These are phyloP conservation scores for Fomitopsis serialis DNA, from an alignment of 768 basidiomycete species.

Conservation along the genomic window DNA sequence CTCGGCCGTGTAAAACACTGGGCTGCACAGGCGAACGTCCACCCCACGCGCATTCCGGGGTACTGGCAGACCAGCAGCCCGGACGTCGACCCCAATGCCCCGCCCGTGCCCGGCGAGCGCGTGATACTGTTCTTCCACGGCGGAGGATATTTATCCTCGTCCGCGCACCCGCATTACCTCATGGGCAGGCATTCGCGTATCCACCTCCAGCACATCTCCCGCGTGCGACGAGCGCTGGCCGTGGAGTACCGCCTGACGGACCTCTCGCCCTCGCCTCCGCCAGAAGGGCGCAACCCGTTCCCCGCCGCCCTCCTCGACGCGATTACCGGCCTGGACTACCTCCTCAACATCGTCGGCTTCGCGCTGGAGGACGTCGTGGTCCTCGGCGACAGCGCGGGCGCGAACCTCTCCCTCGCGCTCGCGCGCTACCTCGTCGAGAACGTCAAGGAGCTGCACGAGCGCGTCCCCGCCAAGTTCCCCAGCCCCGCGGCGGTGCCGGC, in stretches of 20 bases:
- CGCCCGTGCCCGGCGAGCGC: constrained; percentile 45
- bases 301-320: constrained; percentile 33
- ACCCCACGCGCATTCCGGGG: constrained; percentile 12
- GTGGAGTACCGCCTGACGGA: constrained; percentile 44
- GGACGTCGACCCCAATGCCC: constrained; percentile 15
- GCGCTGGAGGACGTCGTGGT: constrained; percentile 38
- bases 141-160: constrained; percentile 38
- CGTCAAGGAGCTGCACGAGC: neutral
- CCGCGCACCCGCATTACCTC: neutral
- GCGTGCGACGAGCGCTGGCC: constrained; percentile 26
- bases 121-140: constrained; percentile 62
- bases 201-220: constrained; percentile 21
- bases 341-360: constrained; percentile 38
- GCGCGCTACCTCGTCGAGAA: constrained; percentile 28
- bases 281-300: constrained; percentile 31
- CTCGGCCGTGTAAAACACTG: constrained; percentile 15
- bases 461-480: constrained; percentile 2
- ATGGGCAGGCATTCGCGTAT: neutral
- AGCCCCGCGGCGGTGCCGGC: constrained; percentile 6
- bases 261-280: constrained; percentile 17
- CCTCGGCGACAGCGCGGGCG: constrained; percentile 52
- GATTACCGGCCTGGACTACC: constrained; percentile 40
- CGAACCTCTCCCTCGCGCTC: constrained; percentile 38
- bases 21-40: constrained; percentile 9
- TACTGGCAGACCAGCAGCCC: constrained; percentile 13